Evolutionary conservation across 2,329 filamentous ascomycete species (phyloP), one percentile per base, ranked within the genome.

Genomic region (Clonostachys rhizophaga): DNA sequence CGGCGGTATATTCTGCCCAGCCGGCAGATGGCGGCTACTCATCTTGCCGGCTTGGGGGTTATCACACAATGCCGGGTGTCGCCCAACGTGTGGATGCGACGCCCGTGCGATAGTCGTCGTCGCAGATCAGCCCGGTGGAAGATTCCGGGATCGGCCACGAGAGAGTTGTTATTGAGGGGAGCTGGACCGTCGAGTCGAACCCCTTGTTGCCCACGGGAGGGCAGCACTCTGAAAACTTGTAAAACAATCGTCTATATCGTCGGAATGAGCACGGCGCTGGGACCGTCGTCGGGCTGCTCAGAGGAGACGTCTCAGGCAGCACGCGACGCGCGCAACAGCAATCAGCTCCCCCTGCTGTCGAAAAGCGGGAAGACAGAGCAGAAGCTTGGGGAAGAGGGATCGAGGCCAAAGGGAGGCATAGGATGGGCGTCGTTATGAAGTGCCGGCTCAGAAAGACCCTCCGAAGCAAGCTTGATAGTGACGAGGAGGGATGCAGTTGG

Each of bases 21-120:
- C 83, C 81, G 84, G 82, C 83, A 86, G 82, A 85, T 86, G 83
- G 78, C 75, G 78, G 70, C 75, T 75, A 74, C 83, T 86, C 85
- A 89, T 89, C 84, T 78, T 88, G 80, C 81, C 83, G 81, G 79
- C 79, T 71, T 80, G 76, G 78, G 79, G 66, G 43, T 13, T 41
- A 24, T 43, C 9, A 18, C 35, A 54, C 54, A 54, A 55, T 55
- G 54, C 56, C 56, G 61, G 60, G 60, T 51, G 63, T 55, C 63
- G 63, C 57, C 57, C 60, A 61, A 18, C 33, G 20, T 52, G 48
- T 30, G 24, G 51, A 54, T 55, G 62, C 63, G 64, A 65, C 64
- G 54, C 58, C 57, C 58, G 24, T 30, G 24, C 24, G 24, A 10
- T 30, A 30, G 8, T 30, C 24, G 8, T 30, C 24, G 24, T 55